Evolutionary conservation across 805 yeast species (phyloP).

Genomic region (Torulaspora indica): DNA sequence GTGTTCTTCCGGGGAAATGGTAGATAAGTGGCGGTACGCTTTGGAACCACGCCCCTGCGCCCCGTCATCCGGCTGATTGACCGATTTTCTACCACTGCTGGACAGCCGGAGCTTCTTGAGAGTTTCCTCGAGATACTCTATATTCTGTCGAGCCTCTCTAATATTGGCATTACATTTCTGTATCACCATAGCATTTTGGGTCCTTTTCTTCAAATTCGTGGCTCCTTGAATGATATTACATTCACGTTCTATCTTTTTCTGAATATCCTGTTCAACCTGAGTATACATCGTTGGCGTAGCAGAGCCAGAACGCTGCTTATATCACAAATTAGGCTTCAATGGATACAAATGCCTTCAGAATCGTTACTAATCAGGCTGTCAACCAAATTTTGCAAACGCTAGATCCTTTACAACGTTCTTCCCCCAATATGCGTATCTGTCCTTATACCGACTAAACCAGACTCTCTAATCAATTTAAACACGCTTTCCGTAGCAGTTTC

Average conservation of each 20-base stretch:
- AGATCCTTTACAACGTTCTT: not conserved
- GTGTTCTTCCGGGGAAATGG: constrained; percentile 35
- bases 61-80: constrained; percentile 1
- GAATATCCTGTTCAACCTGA: constrained; percentile 53
- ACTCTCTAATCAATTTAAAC: not conserved
- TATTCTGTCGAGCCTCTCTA: constrained; percentile 85
- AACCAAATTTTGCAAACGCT: too few relatives aligned
- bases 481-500: not conserved
- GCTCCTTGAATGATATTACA: constrained; percentile 84
- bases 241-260: constrained; percentile 83
- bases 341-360: too few relatives aligned
- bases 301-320: not conserved
- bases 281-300: constrained; percentile 8
- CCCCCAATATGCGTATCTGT: too few relatives aligned
- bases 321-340: too few relatives aligned
- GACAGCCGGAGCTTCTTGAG: constrained; percentile 51
- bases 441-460: too few relatives aligned
- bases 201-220: constrained; percentile 68
- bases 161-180: constrained; percentile 88
- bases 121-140: constrained; percentile 79
- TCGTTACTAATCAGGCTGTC: too few relatives aligned
- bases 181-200: constrained; percentile 76
- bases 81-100: constrained; percentile 7
- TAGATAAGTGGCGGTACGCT: constrained; percentile 37
- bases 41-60: constrained; percentile 4